phyloP scores from a whole-genome alignment of 106 monocot species.

The Xerophyta viscosa region DNA sequence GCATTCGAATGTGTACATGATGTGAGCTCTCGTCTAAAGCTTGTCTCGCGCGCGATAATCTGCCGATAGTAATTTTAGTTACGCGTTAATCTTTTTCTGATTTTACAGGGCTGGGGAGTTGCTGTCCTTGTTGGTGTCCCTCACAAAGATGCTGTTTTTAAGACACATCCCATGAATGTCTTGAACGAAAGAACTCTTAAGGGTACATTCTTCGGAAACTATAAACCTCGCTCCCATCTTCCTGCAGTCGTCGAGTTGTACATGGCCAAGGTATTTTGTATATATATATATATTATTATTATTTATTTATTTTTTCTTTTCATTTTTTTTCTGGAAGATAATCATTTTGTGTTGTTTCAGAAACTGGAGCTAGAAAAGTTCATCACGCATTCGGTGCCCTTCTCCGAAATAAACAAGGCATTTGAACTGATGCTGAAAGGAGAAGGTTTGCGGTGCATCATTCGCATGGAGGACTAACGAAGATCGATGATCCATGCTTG shows the following conservation, averaged over 20 bases:
- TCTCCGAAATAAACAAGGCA: constrained; percentile 8
- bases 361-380: constrained; percentile 5
- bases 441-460: constrained; percentile 7
- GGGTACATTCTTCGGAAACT: constrained; percentile 90
- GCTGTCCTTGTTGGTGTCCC: constrained; percentile 82
- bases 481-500: background rate
- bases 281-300: background rate
- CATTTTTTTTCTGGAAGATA: background rate
- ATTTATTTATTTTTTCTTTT: background rate
- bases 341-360: no score
- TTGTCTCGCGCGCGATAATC: no score
- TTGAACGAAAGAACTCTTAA: constrained; percentile 71
- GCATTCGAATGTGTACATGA: constrained; percentile 88
- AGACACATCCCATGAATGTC: constrained; percentile 66
- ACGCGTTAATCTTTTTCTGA: background rate
- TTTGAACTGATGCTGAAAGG: constrained; percentile 6
- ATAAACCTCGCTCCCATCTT: constrained; percentile 69
- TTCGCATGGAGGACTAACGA: constrained; percentile 4
- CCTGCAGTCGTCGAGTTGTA: constrained; percentile 70
- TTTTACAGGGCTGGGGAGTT: constrained; percentile 75
- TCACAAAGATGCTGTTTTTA: constrained; percentile 63
- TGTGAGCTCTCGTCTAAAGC: constrained; percentile 14
- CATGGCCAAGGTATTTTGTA: constrained; percentile 38
- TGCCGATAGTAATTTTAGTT: background rate
- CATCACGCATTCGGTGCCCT: constrained; percentile 8